Percentiles rank a stretch among this genome's conserved stretches.
Evolutionary conservation across 2,329 filamentous ascomycete species (phyloP).

Genomic region (Aspergillus carbonarius): DNA sequence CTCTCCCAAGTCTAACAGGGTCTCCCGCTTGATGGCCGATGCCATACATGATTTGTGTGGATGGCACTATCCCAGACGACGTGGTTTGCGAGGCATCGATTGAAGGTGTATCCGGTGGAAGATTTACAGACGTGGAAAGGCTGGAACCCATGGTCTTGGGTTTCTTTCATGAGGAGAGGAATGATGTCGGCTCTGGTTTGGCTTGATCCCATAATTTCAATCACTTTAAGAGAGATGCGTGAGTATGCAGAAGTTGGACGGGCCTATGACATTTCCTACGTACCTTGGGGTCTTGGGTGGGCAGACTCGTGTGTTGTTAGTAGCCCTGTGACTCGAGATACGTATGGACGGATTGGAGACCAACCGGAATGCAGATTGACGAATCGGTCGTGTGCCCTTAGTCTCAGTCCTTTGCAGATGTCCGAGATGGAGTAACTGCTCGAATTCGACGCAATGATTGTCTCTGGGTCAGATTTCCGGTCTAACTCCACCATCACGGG

Average conservation of each 20-base stretch:
- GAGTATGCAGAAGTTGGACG: too few relatives aligned
- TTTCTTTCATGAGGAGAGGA: conserved; percentile 28
- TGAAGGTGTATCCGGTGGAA: conserved; percentile 44
- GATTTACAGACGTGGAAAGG: conserved; percentile 38
- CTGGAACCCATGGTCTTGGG: conserved; percentile 34
- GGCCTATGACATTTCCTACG: background rate
- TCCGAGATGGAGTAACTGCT: conserved; percentile 49
- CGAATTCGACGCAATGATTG: conserved; percentile 50
- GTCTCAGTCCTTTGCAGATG: conserved; percentile 39
- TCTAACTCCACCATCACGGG: conserved; percentile 43
- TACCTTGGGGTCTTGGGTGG: conserved; percentile 40
- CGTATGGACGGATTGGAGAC: conserved; percentile 12
- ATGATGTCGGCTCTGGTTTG: conserved; percentile 33
- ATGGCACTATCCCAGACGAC: background rate
- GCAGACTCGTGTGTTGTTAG: conserved; percentile 31
- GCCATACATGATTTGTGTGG: conserved; percentile 16
- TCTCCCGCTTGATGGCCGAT: conserved; percentile 47
- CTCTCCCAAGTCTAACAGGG: conserved; percentile 35
- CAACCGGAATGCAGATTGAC: conserved; percentile 48
- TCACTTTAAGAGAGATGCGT: conserved; percentile 23
- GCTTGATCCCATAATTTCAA: conserved; percentile 43
- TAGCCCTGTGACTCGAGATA: background rate
- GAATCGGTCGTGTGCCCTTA: conserved; percentile 38
- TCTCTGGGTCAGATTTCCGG: conserved; percentile 32
- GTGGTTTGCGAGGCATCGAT: conserved; percentile 26